A percentile compares a stretch with the other conserved stretches of the same genome.
Conservation (phyloP, 768 basidiomycete genomes). For the Sistotremastrum niveocremeum region DNA sequence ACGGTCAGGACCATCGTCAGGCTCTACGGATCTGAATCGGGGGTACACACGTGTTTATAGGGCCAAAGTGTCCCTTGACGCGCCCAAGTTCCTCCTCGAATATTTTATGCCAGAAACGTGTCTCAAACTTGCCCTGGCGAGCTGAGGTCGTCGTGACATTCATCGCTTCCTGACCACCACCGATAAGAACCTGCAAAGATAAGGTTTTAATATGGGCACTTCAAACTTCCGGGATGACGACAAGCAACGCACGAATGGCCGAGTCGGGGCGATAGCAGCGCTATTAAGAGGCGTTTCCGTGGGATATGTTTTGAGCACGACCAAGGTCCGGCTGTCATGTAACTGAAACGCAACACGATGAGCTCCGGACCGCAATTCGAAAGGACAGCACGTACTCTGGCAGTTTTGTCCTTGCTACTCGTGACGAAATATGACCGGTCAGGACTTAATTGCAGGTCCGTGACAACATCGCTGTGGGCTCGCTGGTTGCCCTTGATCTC, state of each 20-base stretch:
- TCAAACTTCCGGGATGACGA: background rate
- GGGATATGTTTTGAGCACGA: slow-evolving; percentile 82
- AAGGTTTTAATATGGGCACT: background rate
- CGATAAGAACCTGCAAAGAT: slow-evolving; percentile 56
- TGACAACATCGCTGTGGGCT: slow-evolving; percentile 76
- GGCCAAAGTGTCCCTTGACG: slow-evolving; percentile 95
- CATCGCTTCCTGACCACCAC: slow-evolving; percentile 98
- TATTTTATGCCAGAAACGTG: slow-evolving; percentile 94
- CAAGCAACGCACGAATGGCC: slow-evolving; percentile 56
- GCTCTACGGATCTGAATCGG: background rate
- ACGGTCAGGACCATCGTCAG: background rate
- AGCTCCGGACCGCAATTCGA: background rate
- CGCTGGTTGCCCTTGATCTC: slow-evolving; percentile 75
- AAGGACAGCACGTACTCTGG: slow-evolving; percentile 46
- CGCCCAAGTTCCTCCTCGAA: slow-evolving; percentile 96
- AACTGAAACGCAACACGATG: slow-evolving; percentile 29
- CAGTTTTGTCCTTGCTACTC: slow-evolving; percentile 92
- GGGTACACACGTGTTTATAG: slow-evolving; percentile 78
- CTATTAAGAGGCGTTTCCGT: slow-evolving; percentile 96
- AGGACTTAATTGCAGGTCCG: slow-evolving; percentile 81
- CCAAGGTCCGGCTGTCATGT: slow-evolving; percentile 79
- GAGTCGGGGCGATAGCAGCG: slow-evolving; percentile 69
- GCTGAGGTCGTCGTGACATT: slow-evolving; percentile 87
- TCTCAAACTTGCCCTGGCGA: slow-evolving; percentile 96
- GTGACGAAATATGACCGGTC: slow-evolving; percentile 95